Base-by-base conservation (phyloP, 2,329 filamentous ascomycete genomes). In the Emmonsiellopsis sp. region DNA sequence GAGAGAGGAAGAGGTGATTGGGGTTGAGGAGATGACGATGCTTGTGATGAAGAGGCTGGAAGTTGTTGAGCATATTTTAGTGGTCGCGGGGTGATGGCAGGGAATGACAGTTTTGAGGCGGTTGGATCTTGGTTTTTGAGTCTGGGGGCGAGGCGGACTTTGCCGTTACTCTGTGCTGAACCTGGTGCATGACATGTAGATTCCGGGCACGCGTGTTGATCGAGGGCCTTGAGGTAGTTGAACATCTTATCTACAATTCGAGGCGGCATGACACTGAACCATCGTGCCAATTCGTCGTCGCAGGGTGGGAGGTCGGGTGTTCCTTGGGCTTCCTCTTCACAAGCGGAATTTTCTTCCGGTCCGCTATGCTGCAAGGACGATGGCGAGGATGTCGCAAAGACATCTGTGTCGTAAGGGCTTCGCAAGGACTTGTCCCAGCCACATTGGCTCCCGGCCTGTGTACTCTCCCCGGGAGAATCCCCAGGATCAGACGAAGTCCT, bases 191-290 rank as follows among this genome's bases (percentile, higher is more conserved):
- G 14, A 14, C 10, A 17, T 13, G 27, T 7, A 10, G 44, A 36
- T 47, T 27, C 42, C 11, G 6, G 21, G 13, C 5, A 31, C 8
- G 32, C 37, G 1, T 13, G n/a, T 52, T 40, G 42, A 31, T 27
- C 27, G 14, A 56, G 31, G 27, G 49, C 13, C 3, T 39, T 42
- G 27, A 56, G 40, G 36, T 56, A 56, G 6, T 44, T 47, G 43
- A 56, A 54, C 55, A 56, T 56, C 42, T 56, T 53, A 37, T 54
- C 55, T n/a, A 56, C 55, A 13, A 56, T 52, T 31, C 49, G 48
- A 32, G 52, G 43, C 11, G 55, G 55, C 49, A 56, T 56, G 31
- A 56, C 52, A 10, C 49, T 42, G 13, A 57, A 50, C 53, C 53
- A 57, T n/a, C 51, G 55, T 21, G 50, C 55, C 37, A 57, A 36